Evolutionary conservation across 805 yeast species (phyloP).

Genomic region (Metschnikowia kunwiensis): DNA sequence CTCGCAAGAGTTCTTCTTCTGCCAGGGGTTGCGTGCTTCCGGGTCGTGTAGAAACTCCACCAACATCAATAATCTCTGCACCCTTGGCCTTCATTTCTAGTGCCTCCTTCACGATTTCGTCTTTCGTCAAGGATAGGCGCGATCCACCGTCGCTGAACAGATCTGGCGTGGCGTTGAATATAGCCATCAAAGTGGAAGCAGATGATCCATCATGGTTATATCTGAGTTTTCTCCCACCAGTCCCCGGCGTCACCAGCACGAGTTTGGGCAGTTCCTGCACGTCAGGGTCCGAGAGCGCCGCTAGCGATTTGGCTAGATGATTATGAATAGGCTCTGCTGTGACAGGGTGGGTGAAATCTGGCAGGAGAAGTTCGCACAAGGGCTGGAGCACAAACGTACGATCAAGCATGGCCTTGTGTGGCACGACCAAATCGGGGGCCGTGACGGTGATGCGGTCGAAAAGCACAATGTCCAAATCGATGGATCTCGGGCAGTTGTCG

Average conservation of each 20-base stretch:
- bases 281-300: constrained; percentile 31
- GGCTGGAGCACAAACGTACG: constrained; percentile 90
- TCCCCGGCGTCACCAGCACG: constrained; percentile 48
- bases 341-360: constrained; percentile 72
- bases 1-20: constrained; percentile 68
- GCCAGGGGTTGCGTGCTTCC: constrained; percentile 60
- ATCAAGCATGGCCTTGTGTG: constrained; percentile 86
- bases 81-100: constrained; percentile 51
- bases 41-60: constrained; percentile 92
- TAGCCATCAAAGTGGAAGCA: constrained; percentile 78
- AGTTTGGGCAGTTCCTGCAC: constrained; percentile 52
- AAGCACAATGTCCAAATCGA: constrained; percentile 83
- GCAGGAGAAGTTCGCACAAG: constrained; percentile 72
- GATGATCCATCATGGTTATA: constrained; percentile 46
- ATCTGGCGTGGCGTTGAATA: constrained; percentile 88
- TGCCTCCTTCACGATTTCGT: constrained; percentile 45
- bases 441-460: constrained; percentile 61
- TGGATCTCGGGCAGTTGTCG: constrained; percentile 89
- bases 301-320: constrained; percentile 56
- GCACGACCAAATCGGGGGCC: constrained; percentile 61
- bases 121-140: constrained; percentile 27
- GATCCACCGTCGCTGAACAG: constrained; percentile 90
- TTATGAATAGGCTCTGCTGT: constrained; percentile 76
- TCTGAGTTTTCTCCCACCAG: constrained; percentile 16
- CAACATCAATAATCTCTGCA: constrained; percentile 82